A percentile compares a stretch with the other conserved stretches of the same genome.
These are phyloP conservation scores for Coemansia sp. DNA, from an alignment of 192 early-diverging fungal species.

Conservation along the genomic window DNA sequence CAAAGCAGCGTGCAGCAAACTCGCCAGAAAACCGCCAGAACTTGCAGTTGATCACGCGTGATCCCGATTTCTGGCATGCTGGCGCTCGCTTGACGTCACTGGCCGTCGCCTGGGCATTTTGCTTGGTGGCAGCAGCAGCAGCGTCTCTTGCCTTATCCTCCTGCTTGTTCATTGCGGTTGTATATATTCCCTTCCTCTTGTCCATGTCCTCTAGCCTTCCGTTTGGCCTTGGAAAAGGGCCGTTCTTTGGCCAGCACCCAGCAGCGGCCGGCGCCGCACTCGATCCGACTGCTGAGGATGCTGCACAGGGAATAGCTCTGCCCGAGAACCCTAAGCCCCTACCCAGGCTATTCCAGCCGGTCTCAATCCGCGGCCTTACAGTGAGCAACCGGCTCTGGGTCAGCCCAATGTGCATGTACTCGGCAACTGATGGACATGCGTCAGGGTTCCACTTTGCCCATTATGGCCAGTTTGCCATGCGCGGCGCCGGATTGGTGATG, in stretches of 20 bases:
- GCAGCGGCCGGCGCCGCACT: background rate
- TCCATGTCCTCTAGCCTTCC: too few relatives aligned
- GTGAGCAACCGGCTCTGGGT: constrained; percentile 73
- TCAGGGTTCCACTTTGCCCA: constrained; percentile 63
- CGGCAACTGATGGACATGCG: constrained; percentile 57
- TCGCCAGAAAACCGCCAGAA: background rate
- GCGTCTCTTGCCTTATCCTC: too few relatives aligned
- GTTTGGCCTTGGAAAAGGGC: too few relatives aligned
- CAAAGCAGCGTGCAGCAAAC: background rate
- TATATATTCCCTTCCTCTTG: too few relatives aligned
- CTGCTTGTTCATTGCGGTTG: too few relatives aligned
- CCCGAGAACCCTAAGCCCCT: background rate
- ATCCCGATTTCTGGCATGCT: too few relatives aligned
- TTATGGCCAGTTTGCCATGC: constrained; percentile 62
- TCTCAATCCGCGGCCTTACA: constrained; percentile 58
- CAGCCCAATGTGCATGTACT: constrained; percentile 84
- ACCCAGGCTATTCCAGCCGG: constrained; percentile 60
- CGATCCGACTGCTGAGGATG: background rate
- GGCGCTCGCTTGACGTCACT: too few relatives aligned
- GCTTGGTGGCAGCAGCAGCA: too few relatives aligned
- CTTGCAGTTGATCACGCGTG: background rate
- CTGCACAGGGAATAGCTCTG: background rate
- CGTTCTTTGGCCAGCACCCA: background rate
- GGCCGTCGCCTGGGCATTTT: too few relatives aligned
- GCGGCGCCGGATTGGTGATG: constrained; percentile 74